Evolutionary conservation across 2,329 filamentous ascomycete species (phyloP), one percentile per base, ranked within the genome.

Genomic region (Stachybotrys elegans): DNA sequence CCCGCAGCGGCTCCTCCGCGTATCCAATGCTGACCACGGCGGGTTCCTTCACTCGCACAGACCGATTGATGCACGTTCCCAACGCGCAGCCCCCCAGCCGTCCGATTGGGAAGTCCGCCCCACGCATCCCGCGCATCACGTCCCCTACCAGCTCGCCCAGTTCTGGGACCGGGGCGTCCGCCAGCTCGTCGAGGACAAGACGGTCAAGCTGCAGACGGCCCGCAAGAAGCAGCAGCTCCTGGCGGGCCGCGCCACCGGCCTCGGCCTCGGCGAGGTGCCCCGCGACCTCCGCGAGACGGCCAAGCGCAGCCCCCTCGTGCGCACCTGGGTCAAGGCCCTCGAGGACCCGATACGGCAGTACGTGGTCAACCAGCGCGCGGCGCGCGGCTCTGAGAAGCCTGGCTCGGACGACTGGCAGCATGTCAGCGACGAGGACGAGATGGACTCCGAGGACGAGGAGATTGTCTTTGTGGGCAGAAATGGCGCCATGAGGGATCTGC

Each of bases 71-170:
- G 45, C 80, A 83, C 65, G 93, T 97, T 48, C 93, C 93, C 16
- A 85, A 93, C 66, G 88, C 78, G 16, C 81, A 92, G 53, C 88
- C 91, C 1, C 93, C 1, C 75, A 86, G 36, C 83, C 90, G 0
- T 76, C 73, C 46, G 93, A 98, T 68, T 96, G 87, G 84, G 78
- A 86, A 55, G 78, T 92, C 39, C 82, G 79, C 35, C 88, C 92
- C 3, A 93, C 91, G 13, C 81, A 96, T 63, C 84, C 83, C 5
- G 78, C 88, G 41, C 83, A 85, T 56, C 71, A 78, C 47, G 82
- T 96, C 14, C 93, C 91, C 0, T 97, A 97, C 70, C 90, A 92
- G 59, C 75, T 96, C 44, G 92, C 92, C 3, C 81, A 86, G 14
- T 79, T 89, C 50, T 95, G 90, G 89, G 90, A 95, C 56, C 62